Percentiles rank a stretch among this genome's conserved stretches.
Conservation (phyloP, 1,139 yeast genomes). For the Blastobotrys ciferrii region DNA sequence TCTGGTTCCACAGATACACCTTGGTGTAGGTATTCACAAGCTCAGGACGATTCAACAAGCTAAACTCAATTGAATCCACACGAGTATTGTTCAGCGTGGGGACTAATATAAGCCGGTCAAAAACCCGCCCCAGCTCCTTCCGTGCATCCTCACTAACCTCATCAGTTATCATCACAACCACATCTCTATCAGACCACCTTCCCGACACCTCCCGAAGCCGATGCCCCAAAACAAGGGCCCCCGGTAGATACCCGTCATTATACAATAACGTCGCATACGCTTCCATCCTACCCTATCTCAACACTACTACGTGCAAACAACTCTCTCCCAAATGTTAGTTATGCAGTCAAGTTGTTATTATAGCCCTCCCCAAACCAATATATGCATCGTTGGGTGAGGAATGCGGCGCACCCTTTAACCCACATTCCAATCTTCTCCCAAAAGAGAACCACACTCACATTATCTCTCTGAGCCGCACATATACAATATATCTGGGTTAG, state of each 20-base stretch:
- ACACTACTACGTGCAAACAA: no score
- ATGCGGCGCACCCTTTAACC: not conserved
- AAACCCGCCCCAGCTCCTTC: slow-evolving; percentile 29
- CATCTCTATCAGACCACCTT: slow-evolving; percentile 22
- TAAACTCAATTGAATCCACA: slow-evolving; percentile 38
- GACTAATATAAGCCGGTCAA: slow-evolving; percentile 37
- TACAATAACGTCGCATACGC: slow-evolving; percentile 71
- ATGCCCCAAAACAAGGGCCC: slow-evolving; percentile 64
- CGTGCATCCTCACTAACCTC: slow-evolving; percentile 29
- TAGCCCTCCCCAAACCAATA: not conserved
- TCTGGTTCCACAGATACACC: slow-evolving; percentile 65
- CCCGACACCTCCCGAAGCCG: slow-evolving; percentile 33
- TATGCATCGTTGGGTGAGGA: not conserved
- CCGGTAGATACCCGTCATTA: slow-evolving; percentile 68
- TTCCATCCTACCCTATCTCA: slow-evolving; percentile 15
- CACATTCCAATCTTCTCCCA: no score
- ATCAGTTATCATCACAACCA: slow-evolving; percentile 38
- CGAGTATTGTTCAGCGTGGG: slow-evolving; percentile 31
- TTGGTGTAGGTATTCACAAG: slow-evolving; percentile 70
- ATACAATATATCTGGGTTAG: no score
- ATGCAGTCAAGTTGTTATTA: not conserved
- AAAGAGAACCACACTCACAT: no score
- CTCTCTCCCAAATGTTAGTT: no score
- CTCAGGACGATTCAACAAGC: slow-evolving; percentile 67
- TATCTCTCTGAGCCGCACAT: no score